These are phyloP conservation scores for Globisporangium irregulare DNA, from an alignment of 352 stramenopile species.

Conservation along the genomic window DNA sequence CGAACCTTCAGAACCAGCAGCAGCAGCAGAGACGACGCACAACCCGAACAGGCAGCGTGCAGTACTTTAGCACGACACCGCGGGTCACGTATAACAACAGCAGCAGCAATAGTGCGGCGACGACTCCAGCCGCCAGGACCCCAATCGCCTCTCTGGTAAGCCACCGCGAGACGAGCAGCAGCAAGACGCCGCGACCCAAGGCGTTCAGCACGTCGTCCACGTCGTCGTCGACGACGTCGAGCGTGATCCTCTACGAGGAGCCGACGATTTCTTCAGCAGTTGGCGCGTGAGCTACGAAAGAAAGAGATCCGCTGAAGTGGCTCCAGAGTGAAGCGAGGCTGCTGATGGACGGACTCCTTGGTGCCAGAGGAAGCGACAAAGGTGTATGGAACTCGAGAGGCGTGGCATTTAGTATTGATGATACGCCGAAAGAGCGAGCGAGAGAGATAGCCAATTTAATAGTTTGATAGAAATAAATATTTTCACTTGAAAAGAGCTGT, in stretches of 20 bases:
- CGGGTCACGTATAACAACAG: slow-evolving; percentile 4
- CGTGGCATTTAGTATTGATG: too few relatives aligned
- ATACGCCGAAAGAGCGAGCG: too few relatives aligned
- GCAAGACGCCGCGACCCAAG: slow-evolving; percentile 11
- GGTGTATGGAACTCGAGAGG: too few relatives aligned
- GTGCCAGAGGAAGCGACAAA: too few relatives aligned
- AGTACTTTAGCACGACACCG: slow-evolving; percentile 8
- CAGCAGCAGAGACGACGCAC: neutral
- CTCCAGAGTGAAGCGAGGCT: neutral
- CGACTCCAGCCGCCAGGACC: neutral
- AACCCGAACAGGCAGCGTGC: slow-evolving; percentile 5
- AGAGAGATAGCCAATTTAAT: too few relatives aligned
- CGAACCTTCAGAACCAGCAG: slow-evolving; percentile 5
- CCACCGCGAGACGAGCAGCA: neutral
- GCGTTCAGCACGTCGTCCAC: slow-evolving; percentile 21
- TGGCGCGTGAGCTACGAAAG: neutral
- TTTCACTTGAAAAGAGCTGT: too few relatives aligned
- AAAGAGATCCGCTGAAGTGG: neutral
- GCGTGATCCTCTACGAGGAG: slow-evolving; percentile 21
- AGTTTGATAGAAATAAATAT: too few relatives aligned
- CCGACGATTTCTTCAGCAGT: neutral
- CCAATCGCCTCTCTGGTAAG: neutral
- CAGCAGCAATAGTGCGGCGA: neutral
- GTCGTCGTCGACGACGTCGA: slow-evolving; percentile 16
- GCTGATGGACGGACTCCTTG: neutral